Percentiles rank a stretch among this genome's conserved stretches.
Evolutionary conservation across 148 eudicot genomes (phyloP).

Genomic region (Cornus kousa): DNA sequence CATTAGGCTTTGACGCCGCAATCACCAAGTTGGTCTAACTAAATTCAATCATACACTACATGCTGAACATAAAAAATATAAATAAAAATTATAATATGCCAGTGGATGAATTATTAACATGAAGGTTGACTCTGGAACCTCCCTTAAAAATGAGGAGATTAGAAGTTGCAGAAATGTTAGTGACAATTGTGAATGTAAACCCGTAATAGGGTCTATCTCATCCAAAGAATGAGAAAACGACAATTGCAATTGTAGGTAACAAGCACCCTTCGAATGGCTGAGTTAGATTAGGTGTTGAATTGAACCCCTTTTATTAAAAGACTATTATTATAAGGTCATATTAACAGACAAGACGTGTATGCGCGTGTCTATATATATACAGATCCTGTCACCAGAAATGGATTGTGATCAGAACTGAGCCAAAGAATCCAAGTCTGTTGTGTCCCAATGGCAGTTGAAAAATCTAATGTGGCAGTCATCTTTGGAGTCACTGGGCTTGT

Average conservation of each 20-base stretch:
- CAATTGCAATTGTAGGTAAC: too few relatives aligned
- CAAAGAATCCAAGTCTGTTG: constrained; percentile 9
- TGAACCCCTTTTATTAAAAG: not conserved
- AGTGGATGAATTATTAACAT: not conserved
- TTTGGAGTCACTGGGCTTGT: constrained; percentile 87
- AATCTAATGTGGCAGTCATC: constrained; percentile 55
- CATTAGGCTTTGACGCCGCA: constrained; percentile 1
- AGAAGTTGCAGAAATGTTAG: not conserved
- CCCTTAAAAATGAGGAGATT: too few relatives aligned
- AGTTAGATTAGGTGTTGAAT: constrained; percentile 4
- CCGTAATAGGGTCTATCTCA: too few relatives aligned
- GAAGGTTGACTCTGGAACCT: too few relatives aligned
- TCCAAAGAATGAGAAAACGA: too few relatives aligned
- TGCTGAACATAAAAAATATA: not conserved
- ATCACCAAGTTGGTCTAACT: constrained; percentile 17
- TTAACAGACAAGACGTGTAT: not conserved
- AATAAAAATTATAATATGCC: too few relatives aligned
- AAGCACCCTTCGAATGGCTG: not conserved
- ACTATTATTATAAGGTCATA: not conserved
- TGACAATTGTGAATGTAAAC: too few relatives aligned
- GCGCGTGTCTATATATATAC: not conserved
- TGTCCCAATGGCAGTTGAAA: constrained; percentile 23
- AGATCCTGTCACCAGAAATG: constrained; percentile 1
- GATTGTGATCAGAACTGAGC: constrained; percentile 1
- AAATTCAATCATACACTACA: constrained; percentile 3